These are phyloP conservation scores for Arabidopsis lyrata DNA, from an alignment of 441 rosid species.

Conservation along the genomic window DNA sequence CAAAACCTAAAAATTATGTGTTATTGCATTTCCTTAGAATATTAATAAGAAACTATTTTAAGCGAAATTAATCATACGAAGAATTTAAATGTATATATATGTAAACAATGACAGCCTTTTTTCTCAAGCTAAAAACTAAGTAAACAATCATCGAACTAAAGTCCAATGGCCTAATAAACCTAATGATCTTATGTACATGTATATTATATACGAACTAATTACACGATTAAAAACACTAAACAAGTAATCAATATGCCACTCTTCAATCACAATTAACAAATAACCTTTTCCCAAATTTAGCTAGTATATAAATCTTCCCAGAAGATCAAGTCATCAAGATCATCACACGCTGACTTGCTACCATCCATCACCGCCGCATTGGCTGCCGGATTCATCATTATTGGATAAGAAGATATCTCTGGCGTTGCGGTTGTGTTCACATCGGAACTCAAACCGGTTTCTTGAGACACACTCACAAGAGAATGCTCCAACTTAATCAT, in stretches of 20 bases:
- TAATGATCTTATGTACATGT: conserved; percentile 23
- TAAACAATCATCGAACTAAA: conserved; percentile 36
- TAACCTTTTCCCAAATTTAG: conserved; percentile 17
- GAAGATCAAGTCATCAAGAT: conserved; percentile 55
- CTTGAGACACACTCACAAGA: conserved; percentile 84
- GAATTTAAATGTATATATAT: conserved; percentile 4
- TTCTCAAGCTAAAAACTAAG: conserved; percentile 31
- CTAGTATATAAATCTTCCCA: conserved; percentile 54
- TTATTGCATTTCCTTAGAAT: neutral
- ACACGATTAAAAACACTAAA: conserved; percentile 25
- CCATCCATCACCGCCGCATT: conserved; percentile 41
- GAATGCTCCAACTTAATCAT: conserved; percentile 72
- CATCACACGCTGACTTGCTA: conserved; percentile 49
- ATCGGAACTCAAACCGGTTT: conserved; percentile 83
- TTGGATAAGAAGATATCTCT: conserved; percentile 70
- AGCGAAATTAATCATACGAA: conserved; percentile 9
- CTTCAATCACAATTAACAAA: conserved; percentile 37
- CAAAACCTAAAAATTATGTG: neutral
- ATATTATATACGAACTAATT: conserved; percentile 25
- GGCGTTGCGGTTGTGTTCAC: conserved; percentile 55
- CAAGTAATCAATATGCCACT: conserved; percentile 28
- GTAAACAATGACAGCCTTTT: conserved; percentile 26
- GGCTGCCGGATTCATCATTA: conserved; percentile 45
- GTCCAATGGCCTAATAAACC: conserved; percentile 36
- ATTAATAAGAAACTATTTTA: neutral